Base-by-base conservation (phyloP, 495 filamentous ascomycete species). In the Haplographium delicatum region DNA sequence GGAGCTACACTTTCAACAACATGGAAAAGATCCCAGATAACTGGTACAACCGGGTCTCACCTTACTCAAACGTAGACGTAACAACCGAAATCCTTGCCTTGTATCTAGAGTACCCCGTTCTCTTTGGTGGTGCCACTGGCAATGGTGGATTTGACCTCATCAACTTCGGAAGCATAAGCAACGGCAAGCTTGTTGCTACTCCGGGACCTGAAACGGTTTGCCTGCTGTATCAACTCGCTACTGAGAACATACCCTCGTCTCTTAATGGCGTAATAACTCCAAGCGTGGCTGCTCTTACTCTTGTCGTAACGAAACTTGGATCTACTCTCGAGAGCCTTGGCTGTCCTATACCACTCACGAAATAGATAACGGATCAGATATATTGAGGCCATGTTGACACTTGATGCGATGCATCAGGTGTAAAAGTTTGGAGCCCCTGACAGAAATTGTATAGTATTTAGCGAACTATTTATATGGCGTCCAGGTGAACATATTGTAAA, bases 151-250 rank as follows among this genome's bases (percentile, higher is more conserved):
- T 71, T 50, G 56, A 71, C 43, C 47, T 58, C 15, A 25, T 67
- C 47, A 61, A 46, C 31, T 67, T 62, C 24, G 57, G 56, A n/a
- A 33, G 42, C 15, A 68, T 69, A 44, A 20, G 62, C 48, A 54
- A 67, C 50, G 63, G 61, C 5, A 62, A 47, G 3, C 47, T 68
- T 18, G 40, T 46, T 9, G 47, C 53, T 23, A 22, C 44, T 20
- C 47, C 53, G n/a, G 59, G 16, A 24, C 15, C 47, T 20, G 50
- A 56, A 30, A 51, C 57, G 5, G 7, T 53, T 15, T 70, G 67
- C 42, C 38, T 68, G 45, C 51, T 70, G 5, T 70, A 69, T 51
- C 67, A 70, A 57, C 50, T 70, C 18, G 53, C 60, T n/a, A 66
- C 63, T 8, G 47, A 62, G 23, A 43, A 33, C 15, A 47, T 70